A percentile compares a stretch with the other conserved stretches of the same genome.
Conservation (phyloP, 768 basidiomycete species). For the Trametes cingulata region DNA sequence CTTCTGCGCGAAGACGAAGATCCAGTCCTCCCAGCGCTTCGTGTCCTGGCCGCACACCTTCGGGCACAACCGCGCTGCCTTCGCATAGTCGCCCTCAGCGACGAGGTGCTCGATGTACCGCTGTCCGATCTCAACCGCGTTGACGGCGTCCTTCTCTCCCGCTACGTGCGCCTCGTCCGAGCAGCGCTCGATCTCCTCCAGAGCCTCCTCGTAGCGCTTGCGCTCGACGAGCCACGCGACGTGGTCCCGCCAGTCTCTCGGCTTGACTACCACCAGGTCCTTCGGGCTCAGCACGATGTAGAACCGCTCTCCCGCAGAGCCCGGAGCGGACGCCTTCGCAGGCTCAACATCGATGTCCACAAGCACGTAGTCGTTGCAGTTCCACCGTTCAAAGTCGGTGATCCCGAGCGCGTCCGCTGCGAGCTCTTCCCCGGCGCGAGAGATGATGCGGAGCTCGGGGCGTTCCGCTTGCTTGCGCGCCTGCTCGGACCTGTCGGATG, state of each 20-base stretch:
- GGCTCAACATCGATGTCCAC: constrained; percentile 43
- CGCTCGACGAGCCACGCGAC: constrained; percentile 90
- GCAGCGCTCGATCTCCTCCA: constrained; percentile 7
- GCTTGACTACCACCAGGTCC: constrained; percentile 84
- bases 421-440: constrained; percentile 84
- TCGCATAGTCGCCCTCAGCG: constrained; percentile 66
- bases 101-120: constrained; percentile 88
- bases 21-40: constrained; percentile 94
- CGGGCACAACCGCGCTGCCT: constrained; percentile 81
- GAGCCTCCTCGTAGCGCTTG: constrained; percentile 84
- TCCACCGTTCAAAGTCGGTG: constrained; percentile 76
- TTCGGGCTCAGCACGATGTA: constrained; percentile 87
- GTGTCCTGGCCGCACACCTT: constrained; percentile 82
- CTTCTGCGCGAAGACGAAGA: constrained; percentile 85
- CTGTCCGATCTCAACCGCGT: constrained; percentile 72
- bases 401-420: constrained; percentile 82
- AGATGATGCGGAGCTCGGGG: constrained; percentile 94
- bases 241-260: constrained; percentile 87
- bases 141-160: constrained; percentile 41
- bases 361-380: constrained; percentile 89
- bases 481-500: constrained; percentile 70
- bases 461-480: constrained; percentile 83
- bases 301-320: constrained; percentile 37
- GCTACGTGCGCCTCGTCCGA: constrained; percentile 11
- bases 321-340: constrained; percentile 17